Evolutionary conservation across 805 yeast genomes (phyloP), one percentile per base, ranked within the genome.

Genomic region (Cyberlindnera mississippiensis): DNA sequence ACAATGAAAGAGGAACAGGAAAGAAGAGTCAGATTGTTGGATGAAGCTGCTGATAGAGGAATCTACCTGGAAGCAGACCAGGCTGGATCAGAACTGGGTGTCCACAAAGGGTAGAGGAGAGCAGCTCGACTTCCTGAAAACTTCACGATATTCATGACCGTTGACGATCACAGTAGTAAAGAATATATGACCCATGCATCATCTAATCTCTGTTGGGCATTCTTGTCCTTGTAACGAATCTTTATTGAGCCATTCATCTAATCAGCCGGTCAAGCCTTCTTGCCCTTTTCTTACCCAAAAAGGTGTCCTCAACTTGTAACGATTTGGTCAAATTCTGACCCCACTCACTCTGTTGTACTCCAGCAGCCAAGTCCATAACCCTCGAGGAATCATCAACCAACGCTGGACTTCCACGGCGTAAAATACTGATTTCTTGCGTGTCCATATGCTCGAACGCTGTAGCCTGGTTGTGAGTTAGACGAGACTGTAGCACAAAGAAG

Each of bases 21-120:
- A n/a, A 60, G 68, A 49, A 60, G 72, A 45, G 56, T 55, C 28
- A 60, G 53, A 35, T 52, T 67, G 18, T 40, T 69, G 31, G 69
- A 68, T 43, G 70, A 67, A 29, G 74, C 73, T 20, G 74, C 74
- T 11, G 73, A 70, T 22, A 59, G 69, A 41, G 75, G 74, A 3
- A 56, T 68, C 14, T 69, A 65, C 37, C 42, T 69, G 31, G 72
- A 69, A 39, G 72, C 67, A 32, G 65, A 56, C 39, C 40, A 30
- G 31, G 33, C 31, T n/a, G 14, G 42, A 24, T 41, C 34, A 10
- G 50, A 45, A 27, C 31, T 28, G 18, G 51, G 51, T 10, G 32
- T 38, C 12, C 46, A 38, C 28, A 47, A 20, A 31, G n/a, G 15
- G 7, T 9, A 11, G 31, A 7, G 7, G 14, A 10, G 15, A 12